Base-by-base conservation (phyloP, 2,329 filamentous ascomycete species). In the Alternaria gansuensis region DNA sequence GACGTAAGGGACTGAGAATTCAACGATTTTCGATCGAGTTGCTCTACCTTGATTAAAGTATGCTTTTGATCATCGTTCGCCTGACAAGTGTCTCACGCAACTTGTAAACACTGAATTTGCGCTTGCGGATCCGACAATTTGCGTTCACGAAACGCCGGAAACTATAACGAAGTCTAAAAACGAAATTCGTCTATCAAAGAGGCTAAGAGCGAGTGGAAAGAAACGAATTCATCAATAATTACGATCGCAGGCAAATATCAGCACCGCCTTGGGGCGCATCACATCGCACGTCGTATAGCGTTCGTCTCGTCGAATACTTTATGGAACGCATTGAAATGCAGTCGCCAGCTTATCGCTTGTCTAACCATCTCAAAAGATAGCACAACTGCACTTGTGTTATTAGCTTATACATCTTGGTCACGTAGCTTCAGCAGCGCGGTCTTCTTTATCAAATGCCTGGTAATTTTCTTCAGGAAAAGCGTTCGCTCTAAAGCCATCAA, bases 1-100 rank as follows among this genome's bases (percentile, higher is more conserved):
- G 17, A 13, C 17, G 8, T 23, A 39, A 39, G 17, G 11, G 8
- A 21, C 10, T 11, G 17, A 5, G 21, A 9, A 3, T 11, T 0
- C 2, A 2, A 3, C 4, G 9, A 39, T 8, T 17, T 0, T 11
- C 5, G 37, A 1, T 11, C 5, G 37, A 5, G 0, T 23, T 21
- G 2, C 37, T 17, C 2, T 39, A 13, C 17, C 37, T 39, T 39
- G 37, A 39, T 39, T 21, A 21, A 21, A 13, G 21, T n/a, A 39
- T 39, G 37, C 37, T 39, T 39, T 9, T 21, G 37, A 39, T 39
- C 37, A 7, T 39, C 37, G 17, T 39, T 39, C 37, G 37, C 2
- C 37, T 39, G 17, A 5, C 37, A 39, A 13, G 17, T 21, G 37
- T 21, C 4, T n/a, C 17, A 39, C 37, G 11, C 37, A 11, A 0